phyloP scores from a whole-genome alignment of 1,284 basidiomycete genomes.

The Pseudozyma tsukubaensis region DNA sequence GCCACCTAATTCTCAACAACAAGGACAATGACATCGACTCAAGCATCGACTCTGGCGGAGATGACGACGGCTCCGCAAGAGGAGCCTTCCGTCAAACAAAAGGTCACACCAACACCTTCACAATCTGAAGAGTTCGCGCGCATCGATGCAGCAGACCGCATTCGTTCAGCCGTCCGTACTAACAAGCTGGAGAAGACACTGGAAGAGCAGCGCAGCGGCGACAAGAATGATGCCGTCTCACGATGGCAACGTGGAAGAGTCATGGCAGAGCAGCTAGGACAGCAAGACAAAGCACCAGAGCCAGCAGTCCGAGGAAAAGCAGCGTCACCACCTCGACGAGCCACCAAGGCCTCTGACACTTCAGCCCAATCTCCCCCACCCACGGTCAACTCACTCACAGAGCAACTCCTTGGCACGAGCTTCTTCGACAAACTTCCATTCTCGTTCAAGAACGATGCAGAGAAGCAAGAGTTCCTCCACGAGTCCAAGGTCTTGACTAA shows the following conservation, averaged over 20 bases:
- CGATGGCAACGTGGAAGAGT: conserved; percentile 35
- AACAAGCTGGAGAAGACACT: conserved; percentile 29
- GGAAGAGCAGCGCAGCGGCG: conserved; percentile 37
- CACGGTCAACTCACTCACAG: conserved; percentile 28
- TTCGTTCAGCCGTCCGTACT: conserved; percentile 26
- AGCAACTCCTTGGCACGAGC: conserved; percentile 28
- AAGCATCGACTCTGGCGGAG: neutral
- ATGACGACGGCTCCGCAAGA: neutral
- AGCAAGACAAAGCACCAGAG: conserved; percentile 26
- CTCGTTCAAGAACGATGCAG: conserved; percentile 32
- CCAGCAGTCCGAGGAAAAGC: conserved; percentile 40
- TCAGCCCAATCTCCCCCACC: neutral
- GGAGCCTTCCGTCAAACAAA: neutral
- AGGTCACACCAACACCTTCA: neutral
- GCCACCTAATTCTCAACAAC: neutral
- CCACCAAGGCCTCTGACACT: neutral
- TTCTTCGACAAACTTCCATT: conserved; percentile 50
- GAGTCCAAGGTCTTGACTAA: conserved; percentile 44
- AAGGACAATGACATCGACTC: neutral
- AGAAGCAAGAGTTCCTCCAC: conserved; percentile 31
- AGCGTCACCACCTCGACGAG: neutral
- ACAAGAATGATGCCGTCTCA: conserved; percentile 38
- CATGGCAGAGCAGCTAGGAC: conserved; percentile 38
- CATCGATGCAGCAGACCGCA: conserved; percentile 40
- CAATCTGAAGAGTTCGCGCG: conserved; percentile 22